Percentiles rank a stretch among this genome's conserved stretches.
Conservation (phyloP, 768 basidiomycete species). For the Tylopilus felleus region DNA sequence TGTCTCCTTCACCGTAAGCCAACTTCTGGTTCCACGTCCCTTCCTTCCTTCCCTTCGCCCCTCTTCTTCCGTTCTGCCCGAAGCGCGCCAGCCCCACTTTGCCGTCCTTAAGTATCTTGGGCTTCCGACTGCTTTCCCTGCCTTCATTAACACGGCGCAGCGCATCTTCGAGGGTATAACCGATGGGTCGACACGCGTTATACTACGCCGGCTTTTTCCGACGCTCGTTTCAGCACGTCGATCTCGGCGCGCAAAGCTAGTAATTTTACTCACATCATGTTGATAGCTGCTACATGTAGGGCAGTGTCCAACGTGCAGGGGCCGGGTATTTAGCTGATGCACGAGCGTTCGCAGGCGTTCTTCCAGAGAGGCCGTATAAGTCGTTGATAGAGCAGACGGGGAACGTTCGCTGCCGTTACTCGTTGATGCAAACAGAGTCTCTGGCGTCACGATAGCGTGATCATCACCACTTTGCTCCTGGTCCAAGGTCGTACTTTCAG, state of each 20-base stretch:
- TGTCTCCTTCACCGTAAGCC: constrained; percentile 56
- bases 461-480: constrained; percentile 22
- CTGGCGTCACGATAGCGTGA: constrained; percentile 6
- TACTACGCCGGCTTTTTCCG: constrained; percentile 76
- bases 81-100: constrained; percentile 41
- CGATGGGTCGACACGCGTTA: constrained; percentile 77
- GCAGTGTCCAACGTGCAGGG: constrained; percentile 65
- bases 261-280: constrained; percentile 82
- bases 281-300: constrained; percentile 66
- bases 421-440: constrained; percentile 27
- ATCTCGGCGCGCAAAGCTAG: constrained; percentile 81
- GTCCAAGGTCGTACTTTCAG: constrained; percentile 21
- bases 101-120: constrained; percentile 40
- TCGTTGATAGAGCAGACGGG: constrained; percentile 24
- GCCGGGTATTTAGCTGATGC: constrained; percentile 59
- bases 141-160: constrained; percentile 71
- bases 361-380: constrained; percentile 48
- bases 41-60: constrained; percentile 54
- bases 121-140: constrained; percentile 40
- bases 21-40: constrained; percentile 51
- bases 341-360: constrained; percentile 66
- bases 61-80: constrained; percentile 46
- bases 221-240: constrained; percentile 75
- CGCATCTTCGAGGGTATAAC: constrained; percentile 87
- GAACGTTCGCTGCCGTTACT: constrained; percentile 17